Percentiles rank a stretch among this genome's conserved stretches.
Evolutionary conservation across 2,329 filamentous ascomycete genomes (phyloP).

Genomic region (Neoascochyta sp.): DNA sequence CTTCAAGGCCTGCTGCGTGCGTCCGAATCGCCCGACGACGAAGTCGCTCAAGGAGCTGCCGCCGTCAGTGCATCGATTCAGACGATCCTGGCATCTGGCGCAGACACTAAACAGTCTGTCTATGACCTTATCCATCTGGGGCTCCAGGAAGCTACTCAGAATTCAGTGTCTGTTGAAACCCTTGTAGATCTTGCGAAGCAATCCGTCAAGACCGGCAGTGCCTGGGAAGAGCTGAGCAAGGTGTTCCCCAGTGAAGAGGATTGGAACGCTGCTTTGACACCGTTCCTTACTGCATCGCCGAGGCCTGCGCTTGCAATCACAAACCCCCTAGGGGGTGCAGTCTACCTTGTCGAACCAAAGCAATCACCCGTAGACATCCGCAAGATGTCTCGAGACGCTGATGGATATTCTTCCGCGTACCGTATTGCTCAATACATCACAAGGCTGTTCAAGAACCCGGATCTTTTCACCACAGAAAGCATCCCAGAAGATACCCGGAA

Average conservation of each 20-base stretch:
- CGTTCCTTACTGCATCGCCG: conserved; percentile 52
- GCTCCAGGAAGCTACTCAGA: conserved; percentile 44
- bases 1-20: conserved; percentile 52
- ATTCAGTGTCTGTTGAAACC: conserved; percentile 50
- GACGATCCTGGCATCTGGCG: conserved; percentile 36
- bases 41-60: conserved; percentile 46
- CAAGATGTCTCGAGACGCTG: conserved; percentile 57
- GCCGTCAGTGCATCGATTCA: conserved; percentile 39
- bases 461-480: conserved; percentile 35
- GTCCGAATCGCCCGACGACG: conserved; percentile 52
- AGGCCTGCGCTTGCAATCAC: conserved; percentile 69
- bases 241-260: conserved; percentile 61
- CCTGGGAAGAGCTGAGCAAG: conserved; percentile 36
- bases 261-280: conserved; percentile 63
- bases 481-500: conserved; percentile 18
- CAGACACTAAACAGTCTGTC: conserved; percentile 44
- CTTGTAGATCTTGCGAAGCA: conserved; percentile 54
- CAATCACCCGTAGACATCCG: conserved; percentile 15
- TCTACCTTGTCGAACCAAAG: conserved; percentile 56
- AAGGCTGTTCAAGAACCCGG: conserved; percentile 51
- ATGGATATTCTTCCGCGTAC: conserved; percentile 68
- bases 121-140: conserved; percentile 53
- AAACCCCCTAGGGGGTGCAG: conserved; percentile 66
- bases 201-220: conserved; percentile 37
- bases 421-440: conserved; percentile 71